These are phyloP conservation scores for Cryphonectria nitschkei DNA, from an alignment of 2,329 filamentous ascomycete genomes.

Conservation along the genomic window DNA sequence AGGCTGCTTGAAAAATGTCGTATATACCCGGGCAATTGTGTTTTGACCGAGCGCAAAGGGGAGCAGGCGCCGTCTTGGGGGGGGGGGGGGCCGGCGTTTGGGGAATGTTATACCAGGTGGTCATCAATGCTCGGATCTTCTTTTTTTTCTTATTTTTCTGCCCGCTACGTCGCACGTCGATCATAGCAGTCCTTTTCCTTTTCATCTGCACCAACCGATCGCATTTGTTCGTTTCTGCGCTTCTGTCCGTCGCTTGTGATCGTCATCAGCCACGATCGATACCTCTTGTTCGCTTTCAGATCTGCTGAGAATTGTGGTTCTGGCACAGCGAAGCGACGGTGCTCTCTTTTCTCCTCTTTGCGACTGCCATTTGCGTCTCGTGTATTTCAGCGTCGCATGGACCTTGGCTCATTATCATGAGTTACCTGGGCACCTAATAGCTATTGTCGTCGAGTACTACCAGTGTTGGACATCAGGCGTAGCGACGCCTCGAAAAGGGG, in stretches of 20 bases:
- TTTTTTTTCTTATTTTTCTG: neutral
- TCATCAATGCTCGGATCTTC: slow-evolving; percentile 12
- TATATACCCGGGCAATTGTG: slow-evolving; percentile 39
- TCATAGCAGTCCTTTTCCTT: slow-evolving; percentile 17
- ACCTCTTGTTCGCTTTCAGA: slow-evolving; percentile 45
- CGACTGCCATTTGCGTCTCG: slow-evolving; percentile 34
- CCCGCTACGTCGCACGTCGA: slow-evolving; percentile 19
- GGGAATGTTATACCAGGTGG: slow-evolving; percentile 24
- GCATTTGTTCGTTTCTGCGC: slow-evolving; percentile 27
- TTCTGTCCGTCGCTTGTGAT: slow-evolving; percentile 52
- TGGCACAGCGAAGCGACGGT: slow-evolving; percentile 57
- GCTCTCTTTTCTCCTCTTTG: slow-evolving; percentile 33
- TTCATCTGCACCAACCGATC: slow-evolving; percentile 22
- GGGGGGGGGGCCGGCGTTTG: slow-evolving; percentile 21
- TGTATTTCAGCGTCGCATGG: slow-evolving; percentile 35
- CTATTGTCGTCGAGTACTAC: slow-evolving; percentile 29
- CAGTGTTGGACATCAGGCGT: slow-evolving; percentile 12
- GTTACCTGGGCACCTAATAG: slow-evolving; percentile 28
- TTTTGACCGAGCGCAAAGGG: slow-evolving; percentile 40
- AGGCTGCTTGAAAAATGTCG: slow-evolving; percentile 32
- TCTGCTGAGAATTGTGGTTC: slow-evolving; percentile 60
- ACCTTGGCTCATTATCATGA: slow-evolving; percentile 39
- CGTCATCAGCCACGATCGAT: slow-evolving; percentile 57
- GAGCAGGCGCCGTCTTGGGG: slow-evolving; percentile 36
- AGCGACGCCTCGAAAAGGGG: neutral